phyloP scores from a whole-genome alignment of 2,329 filamentous ascomycete species.

The Colletotrichum abscissum region DNA sequence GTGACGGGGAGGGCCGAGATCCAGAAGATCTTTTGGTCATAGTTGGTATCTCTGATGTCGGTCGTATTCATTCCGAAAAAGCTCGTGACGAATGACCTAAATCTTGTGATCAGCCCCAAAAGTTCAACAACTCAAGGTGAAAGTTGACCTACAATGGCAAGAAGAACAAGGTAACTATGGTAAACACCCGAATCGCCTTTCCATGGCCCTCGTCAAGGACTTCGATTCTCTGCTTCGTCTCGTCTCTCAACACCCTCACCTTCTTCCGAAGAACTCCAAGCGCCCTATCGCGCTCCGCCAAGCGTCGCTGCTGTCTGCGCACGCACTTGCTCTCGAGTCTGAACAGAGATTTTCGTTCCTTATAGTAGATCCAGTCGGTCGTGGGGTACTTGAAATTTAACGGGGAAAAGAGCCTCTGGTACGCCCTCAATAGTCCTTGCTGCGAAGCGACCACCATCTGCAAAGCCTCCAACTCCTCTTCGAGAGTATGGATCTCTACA shows the following conservation, averaged over 20 bases:
- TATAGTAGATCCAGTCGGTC: constrained; percentile 5
- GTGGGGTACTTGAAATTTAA: background rate
- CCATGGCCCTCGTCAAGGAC: constrained; percentile 44
- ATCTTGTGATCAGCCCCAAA: too few species aligned
- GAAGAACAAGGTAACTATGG: constrained; percentile 53
- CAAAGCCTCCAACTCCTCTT: constrained; percentile 38
- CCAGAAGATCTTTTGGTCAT: constrained; percentile 54
- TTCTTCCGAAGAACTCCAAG: constrained; percentile 14
- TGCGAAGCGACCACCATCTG: constrained; percentile 22
- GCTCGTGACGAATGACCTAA: constrained; percentile 43
- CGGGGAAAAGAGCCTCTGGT: background rate
- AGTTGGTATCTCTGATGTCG: constrained; percentile 52
- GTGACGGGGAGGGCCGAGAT: constrained; percentile 52
- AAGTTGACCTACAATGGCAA: constrained; percentile 44
- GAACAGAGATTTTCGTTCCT: constrained; percentile 14
- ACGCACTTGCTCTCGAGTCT: constrained; percentile 5
- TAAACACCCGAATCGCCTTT: constrained; percentile 49
- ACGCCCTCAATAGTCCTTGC: background rate
- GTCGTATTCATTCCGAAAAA: constrained; percentile 58
- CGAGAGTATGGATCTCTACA: constrained; percentile 35
- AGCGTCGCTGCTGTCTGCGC: background rate
- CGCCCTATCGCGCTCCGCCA: background rate
- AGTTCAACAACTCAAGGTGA: too few species aligned
- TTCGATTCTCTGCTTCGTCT: constrained; percentile 42
- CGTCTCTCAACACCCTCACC: constrained; percentile 31